Conservation (phyloP, 2,329 filamentous ascomycete genomes). For the Pseudogymnoascus sp. region DNA sequence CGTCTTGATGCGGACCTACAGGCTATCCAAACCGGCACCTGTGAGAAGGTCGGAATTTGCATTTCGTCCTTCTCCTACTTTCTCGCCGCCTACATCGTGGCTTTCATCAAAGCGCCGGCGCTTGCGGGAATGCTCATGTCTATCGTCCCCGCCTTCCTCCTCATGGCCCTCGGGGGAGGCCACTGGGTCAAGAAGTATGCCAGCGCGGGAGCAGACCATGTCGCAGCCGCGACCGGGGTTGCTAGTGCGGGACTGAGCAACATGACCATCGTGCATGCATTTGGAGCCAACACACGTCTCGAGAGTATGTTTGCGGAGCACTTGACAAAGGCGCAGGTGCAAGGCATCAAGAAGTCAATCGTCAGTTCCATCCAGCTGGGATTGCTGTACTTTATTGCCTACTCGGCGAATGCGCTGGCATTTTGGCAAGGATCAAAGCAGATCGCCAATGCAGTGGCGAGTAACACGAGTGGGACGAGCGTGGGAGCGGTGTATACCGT, state of each 20-base stretch:
- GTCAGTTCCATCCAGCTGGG: slow-evolving; percentile 42
- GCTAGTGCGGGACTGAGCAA: slow-evolving; percentile 44
- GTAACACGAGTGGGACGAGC: slow-evolving; percentile 15
- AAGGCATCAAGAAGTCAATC: slow-evolving; percentile 40
- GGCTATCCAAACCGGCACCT: slow-evolving; percentile 48
- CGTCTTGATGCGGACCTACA: slow-evolving; percentile 49
- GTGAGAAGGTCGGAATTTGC: slow-evolving; percentile 52
- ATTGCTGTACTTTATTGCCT: slow-evolving; percentile 50
- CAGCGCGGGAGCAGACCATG: slow-evolving; percentile 35
- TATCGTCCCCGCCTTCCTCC: slow-evolving; percentile 37
- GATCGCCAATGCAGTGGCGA: slow-evolving; percentile 25
- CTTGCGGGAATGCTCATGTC: slow-evolving; percentile 48
- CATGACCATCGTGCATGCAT: slow-evolving; percentile 44
- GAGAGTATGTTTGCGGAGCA: slow-evolving; percentile 42
- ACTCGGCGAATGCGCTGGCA: slow-evolving; percentile 48
- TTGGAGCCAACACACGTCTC: slow-evolving; percentile 36
- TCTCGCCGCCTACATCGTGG: slow-evolving; percentile 49
- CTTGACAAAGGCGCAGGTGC: slow-evolving; percentile 32
- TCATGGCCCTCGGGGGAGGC: slow-evolving; percentile 40
- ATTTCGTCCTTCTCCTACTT: slow-evolving; percentile 50
- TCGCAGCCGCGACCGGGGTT: slow-evolving; percentile 42
- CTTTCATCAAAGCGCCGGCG: slow-evolving; percentile 47
- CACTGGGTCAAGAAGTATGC: slow-evolving; percentile 38
- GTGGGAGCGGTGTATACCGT: slow-evolving; percentile 47
- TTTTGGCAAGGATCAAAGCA: slow-evolving; percentile 50